phyloP scores from a whole-genome alignment of 345 rosid species.

The Xanthoceras sorbifolium region DNA sequence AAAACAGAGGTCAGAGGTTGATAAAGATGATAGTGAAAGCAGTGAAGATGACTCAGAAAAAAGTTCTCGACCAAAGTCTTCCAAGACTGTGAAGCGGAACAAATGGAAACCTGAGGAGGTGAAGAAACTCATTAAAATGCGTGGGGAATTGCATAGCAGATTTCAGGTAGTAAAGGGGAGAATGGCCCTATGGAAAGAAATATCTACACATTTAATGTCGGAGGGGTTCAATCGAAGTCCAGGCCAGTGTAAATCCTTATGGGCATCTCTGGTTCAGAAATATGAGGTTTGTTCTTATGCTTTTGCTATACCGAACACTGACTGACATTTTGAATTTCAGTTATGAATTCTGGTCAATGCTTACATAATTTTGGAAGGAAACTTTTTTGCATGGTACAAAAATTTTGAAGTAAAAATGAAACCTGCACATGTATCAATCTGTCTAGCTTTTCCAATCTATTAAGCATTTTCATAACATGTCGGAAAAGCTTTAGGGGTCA shows the following conservation, averaged over 20 bases:
- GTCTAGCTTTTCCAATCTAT: neutral
- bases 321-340: neutral
- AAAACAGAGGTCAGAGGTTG: conserved; percentile 24
- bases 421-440: neutral
- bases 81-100: conserved; percentile 54
- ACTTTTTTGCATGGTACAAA: neutral
- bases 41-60: conserved; percentile 43
- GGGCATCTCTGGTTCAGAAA: conserved; percentile 88
- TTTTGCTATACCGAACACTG: neutral
- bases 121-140: conserved; percentile 66
- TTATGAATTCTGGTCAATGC: neutral
- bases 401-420: neutral
- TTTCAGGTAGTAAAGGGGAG: conserved; percentile 82
- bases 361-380: neutral
- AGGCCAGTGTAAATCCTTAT: conserved; percentile 85
- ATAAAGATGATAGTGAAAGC: conserved; percentile 37
- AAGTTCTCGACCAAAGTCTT: conserved; percentile 44
- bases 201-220: conserved; percentile 56
- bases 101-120: conserved; percentile 95
- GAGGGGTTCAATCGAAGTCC: conserved; percentile 76
- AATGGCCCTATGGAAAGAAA: conserved; percentile 96
- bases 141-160: conserved; percentile 65
- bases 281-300: conserved; percentile 61
- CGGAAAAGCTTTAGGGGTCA: neutral
- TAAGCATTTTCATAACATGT: neutral